Conservation (phyloP, 2,329 filamentous ascomycete genomes). For the Alternaria alternata region DNA sequence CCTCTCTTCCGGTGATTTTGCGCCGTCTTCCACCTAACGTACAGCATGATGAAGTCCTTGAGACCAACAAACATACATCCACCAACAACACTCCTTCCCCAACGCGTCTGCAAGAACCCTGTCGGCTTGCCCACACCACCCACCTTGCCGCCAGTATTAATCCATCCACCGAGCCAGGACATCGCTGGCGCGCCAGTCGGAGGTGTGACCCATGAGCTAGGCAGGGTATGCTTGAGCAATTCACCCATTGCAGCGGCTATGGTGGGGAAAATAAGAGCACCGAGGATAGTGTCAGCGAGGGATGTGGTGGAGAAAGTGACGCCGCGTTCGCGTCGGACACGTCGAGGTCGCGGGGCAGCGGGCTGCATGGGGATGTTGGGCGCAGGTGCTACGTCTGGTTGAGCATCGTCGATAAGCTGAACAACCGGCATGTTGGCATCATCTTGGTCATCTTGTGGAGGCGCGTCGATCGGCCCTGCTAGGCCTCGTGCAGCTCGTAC, state of each 20-base stretch:
- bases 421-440: constrained; percentile 19
- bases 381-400: constrained; percentile 39
- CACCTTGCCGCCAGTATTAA: constrained; percentile 15
- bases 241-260: constrained; percentile 83
- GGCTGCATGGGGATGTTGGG: constrained; percentile 38
- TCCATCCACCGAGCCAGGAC: constrained; percentile 37
- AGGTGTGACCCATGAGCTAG: constrained; percentile 69
- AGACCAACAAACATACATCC: constrained; percentile 88
- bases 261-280: constrained; percentile 80
- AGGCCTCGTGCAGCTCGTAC: constrained; percentile 36
- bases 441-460: constrained; percentile 41
- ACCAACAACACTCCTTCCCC: constrained; percentile 88
- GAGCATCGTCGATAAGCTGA: constrained; percentile 7
- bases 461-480: constrained; percentile 44
- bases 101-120: constrained; percentile 80
- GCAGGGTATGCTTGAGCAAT: constrained; percentile 72
- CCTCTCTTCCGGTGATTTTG: constrained; percentile 56
- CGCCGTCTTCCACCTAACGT: constrained; percentile 63
- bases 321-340: constrained; percentile 54
- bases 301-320: constrained; percentile 63
- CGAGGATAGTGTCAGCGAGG: constrained; percentile 68
- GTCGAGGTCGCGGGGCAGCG: constrained; percentile 32
- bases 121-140: constrained; percentile 54
- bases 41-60: constrained; percentile 72
- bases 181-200: constrained; percentile 33